Evolutionary conservation across 345 rosid species (phyloP).

Genomic region (Salix caprea): DNA sequence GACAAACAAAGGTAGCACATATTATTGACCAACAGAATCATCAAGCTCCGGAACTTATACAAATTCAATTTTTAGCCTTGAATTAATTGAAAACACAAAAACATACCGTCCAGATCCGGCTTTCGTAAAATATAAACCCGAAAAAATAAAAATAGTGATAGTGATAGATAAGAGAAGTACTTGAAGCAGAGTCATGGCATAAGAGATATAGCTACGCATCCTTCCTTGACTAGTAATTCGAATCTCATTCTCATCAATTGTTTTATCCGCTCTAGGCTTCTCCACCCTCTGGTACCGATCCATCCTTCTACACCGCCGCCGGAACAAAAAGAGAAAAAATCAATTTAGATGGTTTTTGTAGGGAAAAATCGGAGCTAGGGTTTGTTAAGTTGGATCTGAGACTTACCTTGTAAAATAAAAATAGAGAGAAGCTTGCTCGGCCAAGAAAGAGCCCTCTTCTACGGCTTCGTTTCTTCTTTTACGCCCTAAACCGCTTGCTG

Average conservation of each 20-base stretch:
- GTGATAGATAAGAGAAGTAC: conserved; percentile 23
- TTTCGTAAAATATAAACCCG: not conserved
- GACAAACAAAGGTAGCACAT: not conserved
- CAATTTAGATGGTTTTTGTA: not conserved
- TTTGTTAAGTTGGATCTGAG: conserved; percentile 25
- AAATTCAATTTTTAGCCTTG: not conserved
- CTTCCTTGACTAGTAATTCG: conserved; percentile 83
- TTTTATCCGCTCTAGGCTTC: conserved; percentile 69
- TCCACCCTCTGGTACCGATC: conserved; percentile 75
- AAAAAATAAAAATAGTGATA: not conserved
- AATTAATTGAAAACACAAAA: not conserved
- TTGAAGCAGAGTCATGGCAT: conserved; percentile 80
- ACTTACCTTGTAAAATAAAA: not conserved
- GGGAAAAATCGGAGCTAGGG: conserved; percentile 1
- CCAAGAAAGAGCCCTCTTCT: conserved; percentile 52
- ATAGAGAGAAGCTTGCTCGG: conserved; percentile 20
- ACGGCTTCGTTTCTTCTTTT: conserved; percentile 65
- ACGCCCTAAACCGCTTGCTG: conserved; percentile 14
- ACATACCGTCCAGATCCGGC: not conserved
- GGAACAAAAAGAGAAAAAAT: not conserved
- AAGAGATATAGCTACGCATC: conserved; percentile 80
- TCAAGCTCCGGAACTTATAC: not conserved
- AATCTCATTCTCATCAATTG: conserved; percentile 86
- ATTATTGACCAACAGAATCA: not conserved
- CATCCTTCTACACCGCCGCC: conserved; percentile 36